Conservation (phyloP, 2,329 filamentous ascomycete species). For the Colletotrichum abscissum region DNA sequence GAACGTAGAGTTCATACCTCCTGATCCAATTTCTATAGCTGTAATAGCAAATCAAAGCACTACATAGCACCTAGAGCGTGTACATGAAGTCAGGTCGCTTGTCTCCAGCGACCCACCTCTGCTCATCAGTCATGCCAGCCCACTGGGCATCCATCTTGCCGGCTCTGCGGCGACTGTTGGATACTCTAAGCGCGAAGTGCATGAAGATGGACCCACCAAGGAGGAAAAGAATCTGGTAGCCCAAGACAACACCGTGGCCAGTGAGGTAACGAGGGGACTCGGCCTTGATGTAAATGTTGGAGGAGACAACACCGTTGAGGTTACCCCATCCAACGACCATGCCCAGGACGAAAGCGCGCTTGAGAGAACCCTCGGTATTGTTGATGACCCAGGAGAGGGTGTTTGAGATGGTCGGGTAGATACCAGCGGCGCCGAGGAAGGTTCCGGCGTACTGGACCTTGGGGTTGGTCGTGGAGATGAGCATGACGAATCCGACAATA, state of each 20-base stretch:
- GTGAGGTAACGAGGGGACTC: constrained; percentile 45
- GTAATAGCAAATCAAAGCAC: background rate
- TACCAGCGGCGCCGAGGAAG: constrained; percentile 77
- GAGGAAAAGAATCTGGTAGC: constrained; percentile 72
- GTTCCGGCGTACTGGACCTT: constrained; percentile 74
- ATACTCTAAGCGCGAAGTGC: constrained; percentile 64
- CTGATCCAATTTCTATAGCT: background rate
- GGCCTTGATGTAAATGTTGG: constrained; percentile 69
- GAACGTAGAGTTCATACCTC: no score
- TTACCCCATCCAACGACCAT: constrained; percentile 85
- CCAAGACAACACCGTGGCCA: constrained; percentile 73
- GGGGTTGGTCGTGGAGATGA: constrained; percentile 64
- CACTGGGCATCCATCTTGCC: constrained; percentile 68
- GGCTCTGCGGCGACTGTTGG: constrained; percentile 68
- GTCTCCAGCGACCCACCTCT: constrained; percentile 70
- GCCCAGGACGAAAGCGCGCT: constrained; percentile 78
- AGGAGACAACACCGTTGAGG: constrained; percentile 75
- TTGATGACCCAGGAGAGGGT: constrained; percentile 79
- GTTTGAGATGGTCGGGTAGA: constrained; percentile 78
- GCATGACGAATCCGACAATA: constrained; percentile 74
- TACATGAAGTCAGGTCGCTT: constrained; percentile 50
- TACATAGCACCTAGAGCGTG: constrained; percentile 39
- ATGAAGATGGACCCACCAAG: constrained; percentile 73
- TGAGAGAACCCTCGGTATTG: constrained; percentile 70
- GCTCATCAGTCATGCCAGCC: constrained; percentile 62